phyloP scores from a whole-genome alignment of 164 flowering plant genomes.

The Cinnamomum chago region DNA sequence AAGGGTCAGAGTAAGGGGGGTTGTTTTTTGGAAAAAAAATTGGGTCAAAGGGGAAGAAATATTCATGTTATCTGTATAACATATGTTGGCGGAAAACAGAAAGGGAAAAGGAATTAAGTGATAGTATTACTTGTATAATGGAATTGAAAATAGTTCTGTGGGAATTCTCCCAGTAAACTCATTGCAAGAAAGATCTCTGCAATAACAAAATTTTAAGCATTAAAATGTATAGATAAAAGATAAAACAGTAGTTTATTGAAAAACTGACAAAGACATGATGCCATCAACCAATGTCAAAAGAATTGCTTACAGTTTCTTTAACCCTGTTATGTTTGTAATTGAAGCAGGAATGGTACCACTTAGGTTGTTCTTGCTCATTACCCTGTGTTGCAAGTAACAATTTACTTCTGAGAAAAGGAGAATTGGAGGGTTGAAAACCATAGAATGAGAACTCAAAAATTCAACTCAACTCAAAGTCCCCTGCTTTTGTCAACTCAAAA shows the following conservation, averaged over 20 bases:
- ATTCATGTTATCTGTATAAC: neutral
- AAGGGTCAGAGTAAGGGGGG: neutral
- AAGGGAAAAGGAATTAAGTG: neutral
- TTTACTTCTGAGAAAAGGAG: neutral
- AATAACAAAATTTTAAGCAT: conserved; percentile 3
- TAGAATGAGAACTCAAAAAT: neutral
- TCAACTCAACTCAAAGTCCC: neutral
- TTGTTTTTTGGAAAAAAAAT: neutral
- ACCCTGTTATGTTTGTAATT: conserved; percentile 29
- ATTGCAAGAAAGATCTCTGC: conserved; percentile 81
- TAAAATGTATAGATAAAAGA: neutral
- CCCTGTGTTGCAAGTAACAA: conserved; percentile 20
- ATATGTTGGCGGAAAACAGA: neutral
- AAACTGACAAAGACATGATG: neutral
- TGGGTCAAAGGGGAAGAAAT: neutral
- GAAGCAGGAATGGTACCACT: conserved; percentile 45
- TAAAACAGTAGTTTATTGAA: neutral
- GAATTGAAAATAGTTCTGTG: conserved; percentile 39
- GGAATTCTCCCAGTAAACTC: conserved; percentile 63
- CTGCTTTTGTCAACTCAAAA: neutral
- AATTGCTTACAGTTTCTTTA: conserved; percentile 34
- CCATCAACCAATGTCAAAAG: neutral
- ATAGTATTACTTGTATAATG: conserved; percentile 53
- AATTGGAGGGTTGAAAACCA: neutral
- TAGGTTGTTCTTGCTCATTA: conserved; percentile 36